phyloP scores from a whole-genome alignment of 2,329 filamentous ascomycete genomes.

The Claviceps lovelessii region DNA sequence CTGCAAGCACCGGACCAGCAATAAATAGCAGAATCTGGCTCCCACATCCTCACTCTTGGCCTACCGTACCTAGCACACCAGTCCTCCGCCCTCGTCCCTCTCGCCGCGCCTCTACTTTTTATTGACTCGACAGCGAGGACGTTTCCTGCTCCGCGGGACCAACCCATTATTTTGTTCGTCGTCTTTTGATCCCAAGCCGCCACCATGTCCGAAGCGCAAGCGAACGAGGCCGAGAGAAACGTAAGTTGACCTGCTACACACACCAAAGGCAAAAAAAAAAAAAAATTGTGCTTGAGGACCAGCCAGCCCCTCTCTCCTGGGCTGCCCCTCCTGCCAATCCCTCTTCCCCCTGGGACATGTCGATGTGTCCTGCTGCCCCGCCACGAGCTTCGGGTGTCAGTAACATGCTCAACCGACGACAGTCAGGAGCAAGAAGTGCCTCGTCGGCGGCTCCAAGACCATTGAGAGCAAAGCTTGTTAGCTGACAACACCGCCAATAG shows the following conservation, averaged over 20 bases:
- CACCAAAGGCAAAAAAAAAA: neutral
- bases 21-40: slow-evolving; percentile 10
- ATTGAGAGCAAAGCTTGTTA: neutral
- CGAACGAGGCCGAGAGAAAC: slow-evolving; percentile 97
- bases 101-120: slow-evolving; percentile 7
- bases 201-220: slow-evolving; percentile 77
- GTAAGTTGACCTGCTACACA: slow-evolving; percentile 26
- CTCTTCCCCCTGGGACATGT: neutral
- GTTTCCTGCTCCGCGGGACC: slow-evolving; percentile 11
- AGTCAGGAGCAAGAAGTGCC: neutral
- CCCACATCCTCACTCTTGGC: slow-evolving; percentile 15
- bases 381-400: slow-evolving; percentile 7
- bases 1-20: neutral
- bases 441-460: neutral
- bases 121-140: slow-evolving; percentile 1
- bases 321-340: neutral
- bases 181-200: slow-evolving; percentile 12
- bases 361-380: slow-evolving; percentile 12
- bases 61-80: slow-evolving; percentile 5
- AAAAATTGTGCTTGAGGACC: slow-evolving; percentile 9
- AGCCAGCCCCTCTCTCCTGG: slow-evolving; percentile 1
- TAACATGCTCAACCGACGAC: neutral
- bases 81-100: slow-evolving; percentile 5
- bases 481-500: slow-evolving; percentile 20
- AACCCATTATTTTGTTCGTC: slow-evolving; percentile 12